A percentile compares a stretch with the other conserved stretches of the same genome.
Conservation (phyloP, 164 flowering plant genomes). For the Vitis rupestris region DNA sequence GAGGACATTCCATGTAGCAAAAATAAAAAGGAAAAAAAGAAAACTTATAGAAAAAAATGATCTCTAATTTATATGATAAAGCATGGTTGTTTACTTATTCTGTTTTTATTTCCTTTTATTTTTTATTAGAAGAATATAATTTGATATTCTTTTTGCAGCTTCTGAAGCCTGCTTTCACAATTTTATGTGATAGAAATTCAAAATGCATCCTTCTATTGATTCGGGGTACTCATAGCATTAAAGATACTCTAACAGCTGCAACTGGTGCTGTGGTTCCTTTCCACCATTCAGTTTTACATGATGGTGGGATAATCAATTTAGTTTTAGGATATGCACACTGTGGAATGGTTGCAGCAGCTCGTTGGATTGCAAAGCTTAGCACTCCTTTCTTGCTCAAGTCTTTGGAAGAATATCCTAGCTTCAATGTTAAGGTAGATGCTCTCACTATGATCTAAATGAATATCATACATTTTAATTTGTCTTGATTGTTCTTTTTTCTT, state of each 20-base stretch:
- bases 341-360: constrained; percentile 99
- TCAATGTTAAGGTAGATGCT: constrained; percentile 62
- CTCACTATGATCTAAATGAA: neutral
- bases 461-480: neutral
- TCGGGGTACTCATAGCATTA: constrained; percentile 96
- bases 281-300: constrained; percentile 90
- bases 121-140: neutral
- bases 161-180: constrained; percentile 95
- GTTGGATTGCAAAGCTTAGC: constrained; percentile 93
- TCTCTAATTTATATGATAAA: neutral
- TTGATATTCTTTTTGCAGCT: constrained; percentile 51
- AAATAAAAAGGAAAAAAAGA: too few relatives aligned
- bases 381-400: constrained; percentile 75
- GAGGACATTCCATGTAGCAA: too few relatives aligned
- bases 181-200: constrained; percentile 61
- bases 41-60: too few relatives aligned
- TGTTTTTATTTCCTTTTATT: neutral
- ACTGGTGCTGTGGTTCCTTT: constrained; percentile 98
- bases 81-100: neutral
- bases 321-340: constrained; percentile 95
- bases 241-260: constrained; percentile 92
- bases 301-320: constrained; percentile 91
- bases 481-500: neutral
- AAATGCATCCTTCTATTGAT: constrained; percentile 82
- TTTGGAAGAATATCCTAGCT: constrained; percentile 64